Conservation (phyloP, 192 early-diverging fungal species). For the Coemansia guatemalensis region DNA sequence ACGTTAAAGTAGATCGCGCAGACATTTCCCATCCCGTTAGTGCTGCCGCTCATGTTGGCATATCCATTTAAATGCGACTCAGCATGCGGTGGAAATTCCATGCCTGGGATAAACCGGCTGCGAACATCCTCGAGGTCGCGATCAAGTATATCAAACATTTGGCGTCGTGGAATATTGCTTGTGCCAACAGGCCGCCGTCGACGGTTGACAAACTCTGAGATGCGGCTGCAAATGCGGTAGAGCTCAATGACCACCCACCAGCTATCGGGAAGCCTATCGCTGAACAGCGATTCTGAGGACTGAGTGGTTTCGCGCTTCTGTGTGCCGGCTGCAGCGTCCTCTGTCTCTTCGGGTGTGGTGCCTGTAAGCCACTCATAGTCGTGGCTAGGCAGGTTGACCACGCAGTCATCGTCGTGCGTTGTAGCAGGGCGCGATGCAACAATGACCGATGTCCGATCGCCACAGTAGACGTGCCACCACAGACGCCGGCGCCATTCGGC, state of each 20-base stretch:
- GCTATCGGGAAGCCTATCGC: conserved; percentile 28
- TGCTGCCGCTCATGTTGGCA: conserved; percentile 13
- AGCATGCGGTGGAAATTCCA: conserved; percentile 48
- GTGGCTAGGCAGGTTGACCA: conserved; percentile 44
- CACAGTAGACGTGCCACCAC: conserved; percentile 51
- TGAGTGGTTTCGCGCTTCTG: not conserved
- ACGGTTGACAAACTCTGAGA: conserved; percentile 50
- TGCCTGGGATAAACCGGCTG: conserved; percentile 24
- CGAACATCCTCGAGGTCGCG: conserved; percentile 44
- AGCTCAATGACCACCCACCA: conserved; percentile 50
- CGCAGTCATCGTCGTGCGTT: conserved; percentile 51
- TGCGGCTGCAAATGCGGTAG: conserved; percentile 44
- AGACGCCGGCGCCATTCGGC: conserved; percentile 52
- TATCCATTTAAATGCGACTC: conserved; percentile 33
- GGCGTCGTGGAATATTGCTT: conserved; percentile 35
- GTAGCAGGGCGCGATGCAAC: conserved; percentile 52
- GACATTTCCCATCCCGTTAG: conserved; percentile 22
- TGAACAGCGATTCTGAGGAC: conserved; percentile 4
- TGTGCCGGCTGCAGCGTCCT: not conserved
- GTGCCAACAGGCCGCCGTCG: conserved; percentile 43
- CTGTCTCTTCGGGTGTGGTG: conserved; percentile 17
- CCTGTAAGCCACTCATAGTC: conserved; percentile 50
- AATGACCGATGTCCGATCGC: conserved; percentile 51
- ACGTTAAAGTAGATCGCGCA: conserved; percentile 38
- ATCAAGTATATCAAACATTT: conserved; percentile 49